A percentile compares a stretch with the other conserved stretches of the same genome.
Evolutionary conservation across 352 stramenopile genomes (phyloP).

Genomic region (Blastocystis sp.): DNA sequence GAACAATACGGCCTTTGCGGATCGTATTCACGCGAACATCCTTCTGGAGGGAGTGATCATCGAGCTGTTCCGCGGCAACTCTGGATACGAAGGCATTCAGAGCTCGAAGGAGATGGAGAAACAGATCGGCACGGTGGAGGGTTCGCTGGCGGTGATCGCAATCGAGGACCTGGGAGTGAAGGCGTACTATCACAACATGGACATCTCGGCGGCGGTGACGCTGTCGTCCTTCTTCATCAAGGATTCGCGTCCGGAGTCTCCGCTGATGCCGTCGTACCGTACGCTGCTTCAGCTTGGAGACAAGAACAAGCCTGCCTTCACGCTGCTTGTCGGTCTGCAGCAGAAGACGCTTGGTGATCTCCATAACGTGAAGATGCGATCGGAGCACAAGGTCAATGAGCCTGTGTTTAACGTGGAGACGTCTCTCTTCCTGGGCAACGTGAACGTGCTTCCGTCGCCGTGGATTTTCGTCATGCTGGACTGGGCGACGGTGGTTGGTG

Average conservation of each 20-base stretch:
- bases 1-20: conserved; percentile 13
- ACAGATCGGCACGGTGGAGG: conserved; percentile 26
- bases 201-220: conserved; percentile 25
- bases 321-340: neutral
- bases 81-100: conserved; percentile 35
- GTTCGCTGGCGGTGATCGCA: neutral
- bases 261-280: neutral
- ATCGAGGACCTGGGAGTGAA: conserved; percentile 14
- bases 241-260: conserved; percentile 38
- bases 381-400: conserved; percentile 25
- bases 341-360: conserved; percentile 38
- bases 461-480: conserved; percentile 53
- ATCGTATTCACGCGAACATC: conserved; percentile 38
- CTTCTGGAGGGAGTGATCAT: conserved; percentile 15
- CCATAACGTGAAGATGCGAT: neutral
- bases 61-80: conserved; percentile 30
- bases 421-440: conserved; percentile 14
- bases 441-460: conserved; percentile 25
- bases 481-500: conserved; percentile 13
- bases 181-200: conserved; percentile 49
- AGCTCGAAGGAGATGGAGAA: neutral
- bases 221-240: neutral
- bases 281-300: conserved; percentile 40
- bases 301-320: conserved; percentile 50
- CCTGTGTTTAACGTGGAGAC: neutral